Percentiles rank a stretch among this genome's conserved stretches.
Evolutionary conservation across 2,329 filamentous ascomycete species (phyloP).

Genomic region (Fusarium sp.): DNA sequence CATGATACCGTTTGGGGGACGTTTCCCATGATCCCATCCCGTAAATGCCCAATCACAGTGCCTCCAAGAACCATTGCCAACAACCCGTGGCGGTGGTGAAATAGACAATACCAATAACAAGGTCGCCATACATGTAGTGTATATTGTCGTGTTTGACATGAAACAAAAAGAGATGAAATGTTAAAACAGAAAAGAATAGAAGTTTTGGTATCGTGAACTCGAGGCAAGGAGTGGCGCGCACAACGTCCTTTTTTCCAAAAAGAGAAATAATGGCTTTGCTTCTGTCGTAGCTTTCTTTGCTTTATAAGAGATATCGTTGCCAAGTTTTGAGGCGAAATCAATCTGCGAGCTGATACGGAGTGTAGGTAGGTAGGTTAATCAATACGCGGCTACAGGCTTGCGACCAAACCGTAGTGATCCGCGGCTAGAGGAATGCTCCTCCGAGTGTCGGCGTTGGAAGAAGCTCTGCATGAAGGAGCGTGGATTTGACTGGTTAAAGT

Average conservation of each 20-base stretch:
- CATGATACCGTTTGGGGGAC: slow-evolving; percentile 20
- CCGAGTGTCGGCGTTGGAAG: slow-evolving; percentile 56
- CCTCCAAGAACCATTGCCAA: slow-evolving; percentile 8
- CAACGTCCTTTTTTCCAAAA: slow-evolving; percentile 10
- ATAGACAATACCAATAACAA: slow-evolving; percentile 23
- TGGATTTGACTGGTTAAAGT: slow-evolving; percentile 40
- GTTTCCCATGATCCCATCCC: slow-evolving; percentile 21
- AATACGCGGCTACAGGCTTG: slow-evolving; percentile 53
- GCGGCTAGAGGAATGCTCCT: slow-evolving; percentile 47
- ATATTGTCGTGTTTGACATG: slow-evolving; percentile 11
- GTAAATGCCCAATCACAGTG: slow-evolving; percentile 19
- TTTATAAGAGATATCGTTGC: background rate
- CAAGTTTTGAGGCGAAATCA: background rate
- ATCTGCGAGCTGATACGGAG: background rate
- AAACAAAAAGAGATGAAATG: slow-evolving; percentile 14
- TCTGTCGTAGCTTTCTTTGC: background rate
- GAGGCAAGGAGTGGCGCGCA: slow-evolving; percentile 4
- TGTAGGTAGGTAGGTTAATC: slow-evolving; percentile 13
- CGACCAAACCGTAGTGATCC: slow-evolving; percentile 54
- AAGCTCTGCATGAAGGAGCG: slow-evolving; percentile 54
- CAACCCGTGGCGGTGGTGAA: background rate
- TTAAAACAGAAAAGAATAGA: slow-evolving; percentile 35
- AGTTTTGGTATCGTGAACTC: slow-evolving; percentile 18
- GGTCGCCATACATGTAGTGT: slow-evolving; percentile 13
- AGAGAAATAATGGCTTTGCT: background rate